phyloP scores from a whole-genome alignment of 2,329 filamentous ascomycete species.

The Dendryphion nanum region DNA sequence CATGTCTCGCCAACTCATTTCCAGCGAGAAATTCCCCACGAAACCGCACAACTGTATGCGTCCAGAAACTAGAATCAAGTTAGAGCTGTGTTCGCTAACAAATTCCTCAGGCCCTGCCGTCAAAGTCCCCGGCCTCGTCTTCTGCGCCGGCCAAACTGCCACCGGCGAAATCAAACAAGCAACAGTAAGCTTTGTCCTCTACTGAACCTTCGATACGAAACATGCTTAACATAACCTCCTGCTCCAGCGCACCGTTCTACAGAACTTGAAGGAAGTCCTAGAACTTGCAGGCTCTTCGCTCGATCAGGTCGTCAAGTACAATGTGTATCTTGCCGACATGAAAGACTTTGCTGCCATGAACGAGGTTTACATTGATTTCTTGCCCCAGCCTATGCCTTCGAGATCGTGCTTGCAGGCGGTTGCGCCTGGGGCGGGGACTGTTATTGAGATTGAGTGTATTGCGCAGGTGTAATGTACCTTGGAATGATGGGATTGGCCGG shows the following conservation, averaged over 20 bases:
- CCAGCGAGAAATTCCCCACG: slow-evolving; percentile 22
- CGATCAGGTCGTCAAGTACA: slow-evolving; percentile 31
- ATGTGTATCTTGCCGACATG: slow-evolving; percentile 29
- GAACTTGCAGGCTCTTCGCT: slow-evolving; percentile 25
- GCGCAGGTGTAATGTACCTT: slow-evolving; percentile 14
- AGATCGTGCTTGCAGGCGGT: slow-evolving; percentile 14
- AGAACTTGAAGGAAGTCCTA: slow-evolving; percentile 14
- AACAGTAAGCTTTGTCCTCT: slow-evolving; percentile 10
- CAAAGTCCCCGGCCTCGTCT: slow-evolving; percentile 22
- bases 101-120: slow-evolving; percentile 12
- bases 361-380: slow-evolving; percentile 27
- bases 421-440: slow-evolving; percentile 18
- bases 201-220: too few species aligned
- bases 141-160: slow-evolving; percentile 22
- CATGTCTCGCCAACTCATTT: slow-evolving; percentile 23
- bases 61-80: too few species aligned
- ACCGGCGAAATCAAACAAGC: slow-evolving; percentile 25
- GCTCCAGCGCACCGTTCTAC: slow-evolving; percentile 12
- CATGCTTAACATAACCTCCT: too few species aligned
- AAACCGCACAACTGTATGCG: slow-evolving; percentile 22
- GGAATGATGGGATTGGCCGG: background rate
- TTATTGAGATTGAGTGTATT: slow-evolving; percentile 28
- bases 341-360: slow-evolving; percentile 30
- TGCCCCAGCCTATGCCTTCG: slow-evolving; percentile 19
- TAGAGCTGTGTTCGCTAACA: background rate